Conservation (phyloP, 2,329 filamentous ascomycete species). For the Fusarium sp. region DNA sequence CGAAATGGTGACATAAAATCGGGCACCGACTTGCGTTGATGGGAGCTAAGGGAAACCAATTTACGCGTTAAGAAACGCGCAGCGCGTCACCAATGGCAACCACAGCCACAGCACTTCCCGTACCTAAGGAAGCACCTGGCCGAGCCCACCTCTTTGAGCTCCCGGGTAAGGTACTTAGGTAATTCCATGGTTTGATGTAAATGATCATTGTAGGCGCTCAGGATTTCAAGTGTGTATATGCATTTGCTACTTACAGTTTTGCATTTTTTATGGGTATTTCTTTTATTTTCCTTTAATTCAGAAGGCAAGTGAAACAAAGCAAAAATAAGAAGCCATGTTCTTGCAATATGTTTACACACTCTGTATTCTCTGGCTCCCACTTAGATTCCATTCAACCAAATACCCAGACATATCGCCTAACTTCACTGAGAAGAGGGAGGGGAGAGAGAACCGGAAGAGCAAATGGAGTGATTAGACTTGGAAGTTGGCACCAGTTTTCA, state of each 20-base stretch:
- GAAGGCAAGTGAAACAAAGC: background rate
- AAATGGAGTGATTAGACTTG: background rate
- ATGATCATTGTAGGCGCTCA: background rate
- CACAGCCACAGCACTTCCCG: background rate
- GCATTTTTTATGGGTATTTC: no score
- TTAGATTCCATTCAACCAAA: background rate
- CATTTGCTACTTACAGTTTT: background rate
- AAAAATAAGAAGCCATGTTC: background rate
- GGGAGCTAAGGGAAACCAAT: slow-evolving; percentile 40
- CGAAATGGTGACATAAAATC: background rate
- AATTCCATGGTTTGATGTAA: background rate
- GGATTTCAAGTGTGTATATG: background rate
- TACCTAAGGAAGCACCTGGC: background rate
- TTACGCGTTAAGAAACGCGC: slow-evolving; percentile 41
- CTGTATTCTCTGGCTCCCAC: background rate
- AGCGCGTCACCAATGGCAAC: slow-evolving; percentile 27
- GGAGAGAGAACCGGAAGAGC: background rate
- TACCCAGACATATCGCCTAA: background rate
- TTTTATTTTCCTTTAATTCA: background rate
- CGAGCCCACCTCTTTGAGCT: background rate
- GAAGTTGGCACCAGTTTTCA: background rate
- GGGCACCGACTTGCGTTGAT: slow-evolving; percentile 3
- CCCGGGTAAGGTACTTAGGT: background rate
- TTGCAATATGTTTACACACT: background rate
- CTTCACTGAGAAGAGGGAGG: background rate